Base-by-base conservation (phyloP, 495 filamentous ascomycete genomes). In the Hypoxylon perforatum region DNA sequence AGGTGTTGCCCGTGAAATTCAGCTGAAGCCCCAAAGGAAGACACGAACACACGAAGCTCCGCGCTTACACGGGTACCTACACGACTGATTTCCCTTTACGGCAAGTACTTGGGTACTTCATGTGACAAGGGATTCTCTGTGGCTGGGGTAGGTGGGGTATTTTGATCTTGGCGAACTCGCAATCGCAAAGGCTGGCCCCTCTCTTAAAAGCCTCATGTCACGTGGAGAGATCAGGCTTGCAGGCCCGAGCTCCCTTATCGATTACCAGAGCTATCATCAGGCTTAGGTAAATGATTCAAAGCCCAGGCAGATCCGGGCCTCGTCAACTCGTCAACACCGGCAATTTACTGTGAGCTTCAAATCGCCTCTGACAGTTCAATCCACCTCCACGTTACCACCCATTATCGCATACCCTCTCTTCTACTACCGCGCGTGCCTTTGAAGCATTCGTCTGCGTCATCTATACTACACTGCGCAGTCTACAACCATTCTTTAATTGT, bases 291-390 rank as follows among this genome's bases (percentile, higher is more conserved):
- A 55, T 49, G 19, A 23, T n/a, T 47, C 55, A 15, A 45, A n/a
- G n/a, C n/a, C 47, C 57, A 70, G 67, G 67, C 67, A 70, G 67
- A 70, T 33, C 62, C 22, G 41, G 67, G 67, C 67, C 15, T 70
- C 67, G 67, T 70, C 67, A 70, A 70, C 66, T 15, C 48, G n/a
- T 22, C 44, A 25, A 22, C 38, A 28, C n/a, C 50, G 33, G 28
- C 44, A 42, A 56, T 64, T 69, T 63, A 30, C 38, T 28, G 45
- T 7, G 18, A 69, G 59, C 65, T 63, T 69, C 48, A 54, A 10
- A n/a, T 69, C 48, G 15, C 54, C 49, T 63, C 12, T 42, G n/a
- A n/a, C n/a, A n/a, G n/a, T n/a, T 39, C 7, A 41, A 47, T n/a
- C n/a, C 41, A 56, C 45, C 23, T 42, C 57, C 57, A 63, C 53